Base-by-base conservation (phyloP, 2,329 filamentous ascomycete species). In the Aotearoamyces nothofagi region DNA sequence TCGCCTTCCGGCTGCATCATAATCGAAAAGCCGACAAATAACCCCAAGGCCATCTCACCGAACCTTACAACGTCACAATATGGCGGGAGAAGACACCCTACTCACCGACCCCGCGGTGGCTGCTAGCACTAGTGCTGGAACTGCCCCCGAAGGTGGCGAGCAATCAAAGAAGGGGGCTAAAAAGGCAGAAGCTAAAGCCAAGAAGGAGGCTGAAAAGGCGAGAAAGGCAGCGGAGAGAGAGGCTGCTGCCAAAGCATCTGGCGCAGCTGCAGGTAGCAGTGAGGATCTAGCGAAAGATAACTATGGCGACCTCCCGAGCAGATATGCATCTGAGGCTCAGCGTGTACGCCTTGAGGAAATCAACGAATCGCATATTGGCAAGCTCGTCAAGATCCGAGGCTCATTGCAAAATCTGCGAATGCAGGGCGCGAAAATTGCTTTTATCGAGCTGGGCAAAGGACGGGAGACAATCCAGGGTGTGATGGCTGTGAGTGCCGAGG, bases 381-480 rank as follows among this genome's bases (percentile, higher is more conserved):
- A 80, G 57, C 69, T 70, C 16, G 66, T 94, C 41, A 74, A 72
- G 24, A 64, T 94, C 45, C 69, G 83, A 20, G 82, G 72, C 16
- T 82, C 80, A 61, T 67, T 94, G 22, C 81, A 92, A 53, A 94
- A 92, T 59, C 72, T 79, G 17, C 72, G 87, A 40, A 75, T 78
- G 43, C 87, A 96, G 59, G 77, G 79, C 35, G 83, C 84, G 41
- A 92, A 93, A 63, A 78, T 94, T 60, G 78, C 74, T 23, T 94
- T 94, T 58, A 57, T 94, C 44, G 83, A 90, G 58, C 65, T 96
- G 43, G 69, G 82, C 38, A 68, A 83, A 53, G 61, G 67, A 34
- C 67, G 74, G 46, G 76, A 78, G 62, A 78, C 75, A 15, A 76
- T 94, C 22, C 86, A 94, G 60, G 83, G 78, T 29, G 77, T 94